Conservation (phyloP, 2,329 filamentous ascomycete genomes). For the Trichoderma harzianum region DNA sequence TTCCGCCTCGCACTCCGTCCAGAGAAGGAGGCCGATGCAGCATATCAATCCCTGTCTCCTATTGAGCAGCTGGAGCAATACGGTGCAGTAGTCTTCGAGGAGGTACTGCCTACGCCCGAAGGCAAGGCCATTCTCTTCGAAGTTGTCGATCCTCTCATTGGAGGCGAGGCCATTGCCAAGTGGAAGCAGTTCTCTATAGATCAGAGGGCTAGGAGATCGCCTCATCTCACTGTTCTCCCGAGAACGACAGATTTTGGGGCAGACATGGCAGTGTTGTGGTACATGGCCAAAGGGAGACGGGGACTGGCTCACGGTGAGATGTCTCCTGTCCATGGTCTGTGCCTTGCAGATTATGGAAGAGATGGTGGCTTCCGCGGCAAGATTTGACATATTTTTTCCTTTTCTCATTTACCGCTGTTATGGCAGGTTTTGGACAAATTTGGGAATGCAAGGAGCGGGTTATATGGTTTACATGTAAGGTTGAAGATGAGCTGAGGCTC, state of each 20-base stretch:
- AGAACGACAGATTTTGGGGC: background rate
- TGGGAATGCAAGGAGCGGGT: background rate
- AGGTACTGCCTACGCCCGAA: background rate
- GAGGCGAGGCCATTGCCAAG: background rate
- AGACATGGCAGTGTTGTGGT: background rate
- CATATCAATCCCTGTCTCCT: background rate
- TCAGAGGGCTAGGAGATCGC: background rate
- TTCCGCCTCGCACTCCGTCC: slow-evolving; percentile 1
- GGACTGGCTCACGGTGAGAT: slow-evolving; percentile 1
- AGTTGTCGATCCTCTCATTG: slow-evolving; percentile 9
- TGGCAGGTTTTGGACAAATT: background rate
- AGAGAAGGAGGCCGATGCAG: background rate
- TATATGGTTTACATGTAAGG: background rate
- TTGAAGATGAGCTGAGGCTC: background rate
- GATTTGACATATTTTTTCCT: background rate
- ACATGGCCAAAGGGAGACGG: background rate
- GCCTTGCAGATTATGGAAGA: slow-evolving; percentile 8
- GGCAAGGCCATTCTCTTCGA: slow-evolving; percentile 4
- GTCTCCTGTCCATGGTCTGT: slow-evolving; percentile 7
- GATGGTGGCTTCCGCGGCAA: slow-evolving; percentile 9
- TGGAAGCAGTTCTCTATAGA: slow-evolving; percentile 2
- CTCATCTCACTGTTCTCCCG: background rate
- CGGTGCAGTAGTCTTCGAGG: background rate
- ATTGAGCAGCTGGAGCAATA: background rate
- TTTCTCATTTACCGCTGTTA: background rate